Evolutionary conservation across 2,329 filamentous ascomycete genomes (phyloP), one percentile per base, ranked within the genome.

Genomic region (Epichloe uncinata): DNA sequence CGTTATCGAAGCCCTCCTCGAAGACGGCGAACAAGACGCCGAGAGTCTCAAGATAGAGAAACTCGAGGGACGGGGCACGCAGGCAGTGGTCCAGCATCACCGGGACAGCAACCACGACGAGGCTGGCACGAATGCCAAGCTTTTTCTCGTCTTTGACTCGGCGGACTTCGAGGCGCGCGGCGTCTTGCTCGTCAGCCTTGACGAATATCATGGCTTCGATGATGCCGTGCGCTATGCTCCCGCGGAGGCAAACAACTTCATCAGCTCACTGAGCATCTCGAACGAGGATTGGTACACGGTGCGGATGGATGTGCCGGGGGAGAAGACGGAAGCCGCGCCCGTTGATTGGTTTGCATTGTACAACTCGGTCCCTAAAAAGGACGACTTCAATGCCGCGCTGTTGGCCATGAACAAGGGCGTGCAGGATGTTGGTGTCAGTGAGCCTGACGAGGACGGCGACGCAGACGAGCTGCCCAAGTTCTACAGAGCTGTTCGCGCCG

Each of bases 181-280:
- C 20, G 34, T 15, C 26, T 18, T 52, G 26, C 18, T 52, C 42
- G 42, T 52, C 47, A 45, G 42, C 42, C 47, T 49, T 7, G 26
- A 42, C 18, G 47, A 52, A 20, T 52, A 52, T 15, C 50, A 52
- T 16, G 47, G 50, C 37, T 49, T 46, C 37, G 33, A 52, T 12
- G 47, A 52, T 13, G 50, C 36, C 22, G 36, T 52, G 26, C 47
- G 50, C 16, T 26, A 18, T 4, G 4, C 16, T n/a, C 36, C 47
- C 11, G 41, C 34, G 0, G 26, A 45, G 15, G 42, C 50, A 6
- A 45, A 42, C 33, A 26, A 33, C 16, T 22, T 12, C 47, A 43
- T 52, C 33, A 30, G 42, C 42, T 42, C 50, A 15, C 42, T 52
- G 15, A 42, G 37, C 42, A 38, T 46, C 18, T 20, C n/a, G 7